Base-by-base conservation (phyloP, 31 red algal species). In the Endocladia muricata region DNA sequence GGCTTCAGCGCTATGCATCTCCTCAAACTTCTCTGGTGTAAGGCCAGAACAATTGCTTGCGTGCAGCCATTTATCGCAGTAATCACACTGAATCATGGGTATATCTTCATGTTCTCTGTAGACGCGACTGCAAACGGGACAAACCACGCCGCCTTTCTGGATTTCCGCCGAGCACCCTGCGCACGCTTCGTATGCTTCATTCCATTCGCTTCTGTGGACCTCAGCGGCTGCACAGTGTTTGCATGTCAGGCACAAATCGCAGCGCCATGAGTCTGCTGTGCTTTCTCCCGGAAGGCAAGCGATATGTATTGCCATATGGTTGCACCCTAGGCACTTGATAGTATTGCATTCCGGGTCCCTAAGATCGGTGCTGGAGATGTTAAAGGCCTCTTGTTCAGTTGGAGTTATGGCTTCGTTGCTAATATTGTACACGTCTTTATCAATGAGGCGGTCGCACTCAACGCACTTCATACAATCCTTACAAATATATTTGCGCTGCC, bases 21-120 rank as follows among this genome's bases (percentile, higher is more conserved):
- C 43, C 25, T 76, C 29, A 49, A 86, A 86, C 42, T 55, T 35
- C 55, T 76, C 51, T 1, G 23, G 29, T 25, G 56, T 68, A 43
- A 86, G 32, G 17, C 61, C 57, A 33, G 22, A 57, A 57, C 82
- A 86, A 17, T 58, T 65, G 48, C 69, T 68, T 41, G 82, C 73
- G 41, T 88, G 84, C 51, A 88, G 61, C 84, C 84, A 88, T 36
- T 58, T 78, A 61, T 88, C 84, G 25, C 84, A 88, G 28, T 79
- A 62, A 55, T 88, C 84, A 64, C 84, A 88, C 61, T 88, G 84
- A 34, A 88, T 74, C 84, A 88, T 88, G 0, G 71, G 70, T 38
- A 78, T 5, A 22, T 67, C 57, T 51, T 88, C 74, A n/a, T 41
- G 37, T 68, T 88, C 84, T 6, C 74, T 62, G 49, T 88, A 88